Base-by-base conservation (phyloP, 768 basidiomycete species). In the Boletus rubescentipes region DNA sequence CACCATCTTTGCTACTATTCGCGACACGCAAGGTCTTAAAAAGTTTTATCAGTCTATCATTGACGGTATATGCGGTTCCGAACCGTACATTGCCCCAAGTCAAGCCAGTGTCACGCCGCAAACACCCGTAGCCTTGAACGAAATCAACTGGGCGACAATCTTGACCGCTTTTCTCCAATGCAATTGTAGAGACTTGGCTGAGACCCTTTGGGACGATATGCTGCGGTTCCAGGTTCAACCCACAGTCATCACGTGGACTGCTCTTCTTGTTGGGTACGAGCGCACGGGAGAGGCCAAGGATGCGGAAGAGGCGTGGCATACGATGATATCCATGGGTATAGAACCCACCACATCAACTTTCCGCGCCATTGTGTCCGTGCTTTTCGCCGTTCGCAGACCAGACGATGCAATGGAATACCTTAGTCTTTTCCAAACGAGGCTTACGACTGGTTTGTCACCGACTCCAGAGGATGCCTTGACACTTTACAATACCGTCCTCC, bases 401-500 rank as follows among this genome's bases (percentile, higher is more conserved):
- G 75, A 79, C n/a, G 75, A 80, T 21, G 88, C 82, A 2, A 59
- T 85, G 58, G 60, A 68, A 32, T 70, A 72, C 45, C 81, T 93
- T 59, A 64, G 70, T 10, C 73, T 76, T 47, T 86, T 86, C 59
- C 75, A 80, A 60, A 48, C 49, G 21, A 59, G 46, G 26, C 40
- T 59, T n/a, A 34, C 58, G 3, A 40, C 37, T 16, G 55, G 47
- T 44, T 61, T 31, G 64, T 67, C 53, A 3, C 59, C 62, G 59
- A 47, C 70, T 68, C 47, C 58, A 67, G 51, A 67, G 64, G 45
- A 67, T 58, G 30, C 64, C 67, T 63, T 81, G 18, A 58, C 73
- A 6, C 76, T 89, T 1, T 87, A 89, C 64, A 95, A 94, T 67
- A 85, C 85, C n/a, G 80, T 86, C 38, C 68, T 96, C 14, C 77